Evolutionary conservation across 768 basidiomycete species (phyloP).

Genomic region (Coprinopsis sp.): DNA sequence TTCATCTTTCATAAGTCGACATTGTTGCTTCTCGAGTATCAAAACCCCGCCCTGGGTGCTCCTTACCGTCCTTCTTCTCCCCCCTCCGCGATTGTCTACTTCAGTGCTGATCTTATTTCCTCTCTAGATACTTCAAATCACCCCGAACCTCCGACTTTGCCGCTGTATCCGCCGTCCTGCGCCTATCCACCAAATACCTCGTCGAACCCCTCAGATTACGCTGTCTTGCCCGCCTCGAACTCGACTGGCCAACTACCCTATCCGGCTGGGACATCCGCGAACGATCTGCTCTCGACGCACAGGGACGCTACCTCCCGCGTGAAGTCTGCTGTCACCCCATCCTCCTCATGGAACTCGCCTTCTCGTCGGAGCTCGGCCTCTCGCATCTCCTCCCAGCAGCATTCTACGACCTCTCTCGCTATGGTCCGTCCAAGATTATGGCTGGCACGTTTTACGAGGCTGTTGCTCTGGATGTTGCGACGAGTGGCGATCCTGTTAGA

Average conservation of each 20-base stretch:
- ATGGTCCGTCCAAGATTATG: constrained; percentile 66
- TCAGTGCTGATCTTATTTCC: constrained; percentile 2
- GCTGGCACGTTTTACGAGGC: constrained; percentile 40
- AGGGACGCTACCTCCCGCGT: constrained; percentile 55
- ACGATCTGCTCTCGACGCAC: constrained; percentile 42
- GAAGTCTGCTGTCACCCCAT: constrained; percentile 62
- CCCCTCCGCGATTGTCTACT: background rate
- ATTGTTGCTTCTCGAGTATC: too few relatives aligned
- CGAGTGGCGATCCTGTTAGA: background rate
- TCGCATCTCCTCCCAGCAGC: constrained; percentile 60
- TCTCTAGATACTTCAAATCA: constrained; percentile 51
- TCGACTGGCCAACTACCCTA: constrained; percentile 68
- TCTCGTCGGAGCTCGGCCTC: constrained; percentile 58
- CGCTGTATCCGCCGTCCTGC: constrained; percentile 57
- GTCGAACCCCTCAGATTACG: constrained; percentile 60
- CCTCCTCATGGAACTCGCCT: constrained; percentile 63
- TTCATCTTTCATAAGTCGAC: background rate
- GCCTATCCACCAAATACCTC: constrained; percentile 72
- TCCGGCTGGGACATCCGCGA: constrained; percentile 68
- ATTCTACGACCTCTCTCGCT: constrained; percentile 70
- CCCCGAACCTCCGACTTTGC: constrained; percentile 53
- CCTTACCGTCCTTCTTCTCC: background rate
- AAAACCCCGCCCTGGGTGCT: too few relatives aligned
- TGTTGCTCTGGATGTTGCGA: constrained; percentile 22
- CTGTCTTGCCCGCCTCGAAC: constrained; percentile 53